Conservation (phyloP, 208 protist genomes). For the Leishmania tarentolae region DNA sequence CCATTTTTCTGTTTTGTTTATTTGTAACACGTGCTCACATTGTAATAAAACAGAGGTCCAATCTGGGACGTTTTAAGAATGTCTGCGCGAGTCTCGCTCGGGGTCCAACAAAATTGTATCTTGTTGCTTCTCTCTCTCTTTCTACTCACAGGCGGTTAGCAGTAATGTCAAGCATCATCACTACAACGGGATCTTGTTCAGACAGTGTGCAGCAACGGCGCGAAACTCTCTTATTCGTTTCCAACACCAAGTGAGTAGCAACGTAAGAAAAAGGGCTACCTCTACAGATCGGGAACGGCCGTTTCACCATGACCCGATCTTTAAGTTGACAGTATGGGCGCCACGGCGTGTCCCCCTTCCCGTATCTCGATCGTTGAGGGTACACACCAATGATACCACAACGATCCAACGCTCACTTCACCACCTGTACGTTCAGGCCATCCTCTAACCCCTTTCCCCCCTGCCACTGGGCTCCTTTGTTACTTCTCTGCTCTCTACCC, state of each 20-base stretch:
- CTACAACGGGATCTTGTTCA: background rate
- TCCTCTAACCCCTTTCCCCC: background rate
- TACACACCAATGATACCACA: no score
- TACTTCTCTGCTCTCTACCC: slow-evolving; percentile 9
- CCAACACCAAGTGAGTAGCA: background rate
- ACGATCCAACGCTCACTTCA: background rate
- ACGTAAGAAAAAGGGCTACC: background rate
- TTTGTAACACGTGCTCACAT: background rate
- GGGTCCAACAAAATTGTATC: no score
- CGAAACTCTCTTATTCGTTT: background rate
- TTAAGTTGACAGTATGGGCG: background rate
- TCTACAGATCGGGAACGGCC: background rate
- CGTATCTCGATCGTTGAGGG: no score
- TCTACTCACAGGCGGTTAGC: slow-evolving; percentile 2
- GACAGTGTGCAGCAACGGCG: background rate
- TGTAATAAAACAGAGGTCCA: background rate
- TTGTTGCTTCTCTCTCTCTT: background rate
- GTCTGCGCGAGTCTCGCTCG: background rate
- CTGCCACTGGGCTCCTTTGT: background rate
- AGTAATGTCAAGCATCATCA: background rate
- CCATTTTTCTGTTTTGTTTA: background rate
- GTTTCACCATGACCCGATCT: background rate
- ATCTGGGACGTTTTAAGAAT: background rate
- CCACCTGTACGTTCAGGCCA: background rate
- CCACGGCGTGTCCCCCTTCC: background rate